Evolutionary conservation across 1,284 basidiomycete species (phyloP).

Genomic region (Ustilago vetiveriae): DNA sequence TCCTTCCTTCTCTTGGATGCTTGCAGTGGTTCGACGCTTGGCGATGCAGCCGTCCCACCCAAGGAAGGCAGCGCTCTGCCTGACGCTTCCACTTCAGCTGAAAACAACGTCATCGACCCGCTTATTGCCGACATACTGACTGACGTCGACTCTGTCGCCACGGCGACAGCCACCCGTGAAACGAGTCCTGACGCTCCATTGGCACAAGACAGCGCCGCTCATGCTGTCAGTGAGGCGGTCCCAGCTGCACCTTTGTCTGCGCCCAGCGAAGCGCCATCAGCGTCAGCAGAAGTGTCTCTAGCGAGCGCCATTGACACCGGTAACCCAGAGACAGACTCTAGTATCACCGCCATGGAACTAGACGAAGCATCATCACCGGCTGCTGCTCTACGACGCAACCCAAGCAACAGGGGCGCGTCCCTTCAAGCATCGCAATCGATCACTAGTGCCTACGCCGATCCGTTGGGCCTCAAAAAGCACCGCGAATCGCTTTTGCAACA

Average conservation of each 20-base stretch:
- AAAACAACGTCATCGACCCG: conserved; percentile 20
- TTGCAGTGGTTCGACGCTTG: conserved; percentile 12
- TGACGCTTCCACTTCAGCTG: neutral
- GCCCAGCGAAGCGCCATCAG: neutral
- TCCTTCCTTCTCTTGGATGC: neutral
- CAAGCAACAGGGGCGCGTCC: conserved; percentile 34
- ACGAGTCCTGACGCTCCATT: conserved; percentile 23
- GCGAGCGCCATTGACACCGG: neutral
- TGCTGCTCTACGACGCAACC: conserved; percentile 22
- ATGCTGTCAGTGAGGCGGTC: neutral
- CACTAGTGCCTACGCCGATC: conserved; percentile 30
- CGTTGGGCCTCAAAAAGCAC: conserved; percentile 39
- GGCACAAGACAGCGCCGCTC: conserved; percentile 2
- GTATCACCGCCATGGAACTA: neutral
- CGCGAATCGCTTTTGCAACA: conserved; percentile 27
- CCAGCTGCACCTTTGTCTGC: conserved; percentile 1
- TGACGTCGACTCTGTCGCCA: conserved; percentile 34
- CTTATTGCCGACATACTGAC: conserved; percentile 32
- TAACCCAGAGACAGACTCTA: conserved; percentile 1
- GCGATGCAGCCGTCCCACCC: conserved; percentile 11
- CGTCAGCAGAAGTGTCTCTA: conserved; percentile 4
- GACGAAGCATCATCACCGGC: conserved; percentile 14
- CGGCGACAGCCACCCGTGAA: conserved; percentile 38
- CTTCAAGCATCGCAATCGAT: conserved; percentile 43
- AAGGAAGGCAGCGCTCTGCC: neutral